These are phyloP conservation scores for Aschersonia sp. DNA, from an alignment of 2,329 filamentous ascomycete species.

Conservation along the genomic window DNA sequence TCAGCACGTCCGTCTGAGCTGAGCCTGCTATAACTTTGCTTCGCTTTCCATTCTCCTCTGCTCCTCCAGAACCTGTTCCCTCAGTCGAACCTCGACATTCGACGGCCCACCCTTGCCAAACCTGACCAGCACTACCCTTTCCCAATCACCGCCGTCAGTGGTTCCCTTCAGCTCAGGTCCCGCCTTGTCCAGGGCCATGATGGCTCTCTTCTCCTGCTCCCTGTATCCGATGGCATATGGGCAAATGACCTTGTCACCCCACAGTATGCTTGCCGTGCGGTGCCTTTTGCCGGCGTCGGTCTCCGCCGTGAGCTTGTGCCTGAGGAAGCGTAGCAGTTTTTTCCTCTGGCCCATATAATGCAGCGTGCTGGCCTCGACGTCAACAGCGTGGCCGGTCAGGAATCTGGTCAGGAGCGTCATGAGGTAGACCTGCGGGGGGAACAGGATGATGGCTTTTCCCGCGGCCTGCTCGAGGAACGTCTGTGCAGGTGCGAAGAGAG, in stretches of 20 bases:
- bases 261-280: conserved; percentile 30
- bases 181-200: conserved; percentile 43
- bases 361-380: conserved; percentile 11
- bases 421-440: conserved; percentile 78
- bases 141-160: conserved; percentile 38
- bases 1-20: too few relatives aligned
- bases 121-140: conserved; percentile 42
- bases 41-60: conserved; percentile 15
- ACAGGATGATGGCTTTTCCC: conserved; percentile 60
- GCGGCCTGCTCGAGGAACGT: conserved; percentile 55
- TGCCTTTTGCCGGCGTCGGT: conserved; percentile 24
- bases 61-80: conserved; percentile 33
- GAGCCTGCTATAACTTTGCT: not conserved
- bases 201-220: conserved; percentile 28
- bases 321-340: conserved; percentile 38
- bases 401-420: conserved; percentile 43
- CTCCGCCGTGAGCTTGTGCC: conserved; percentile 24
- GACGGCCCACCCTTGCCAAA: conserved; percentile 36
- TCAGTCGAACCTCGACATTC: conserved; percentile 35
- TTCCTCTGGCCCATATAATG: conserved; percentile 34
- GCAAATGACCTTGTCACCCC: conserved; percentile 48
- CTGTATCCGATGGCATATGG: conserved; percentile 32
- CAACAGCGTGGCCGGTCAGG: conserved; percentile 21
- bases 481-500: conserved; percentile 56
- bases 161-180: conserved; percentile 36